Percentiles rank a stretch among this genome's conserved stretches.
Evolutionary conservation across 805 yeast genomes (phyloP).

Genomic region (Candida ulmi): DNA sequence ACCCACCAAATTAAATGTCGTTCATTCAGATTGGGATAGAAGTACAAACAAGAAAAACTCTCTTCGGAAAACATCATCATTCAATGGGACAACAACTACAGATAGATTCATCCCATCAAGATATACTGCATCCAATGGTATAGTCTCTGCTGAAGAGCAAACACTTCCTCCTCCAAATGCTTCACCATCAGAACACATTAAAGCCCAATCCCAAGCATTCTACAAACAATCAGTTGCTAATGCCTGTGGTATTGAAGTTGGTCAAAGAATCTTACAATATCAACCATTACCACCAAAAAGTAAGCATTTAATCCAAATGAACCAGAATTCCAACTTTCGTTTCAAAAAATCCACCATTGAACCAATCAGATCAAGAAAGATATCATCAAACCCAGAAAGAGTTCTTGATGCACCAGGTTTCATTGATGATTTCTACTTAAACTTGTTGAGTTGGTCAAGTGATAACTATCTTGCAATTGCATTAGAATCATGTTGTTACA

Average conservation of each 20-base stretch:
- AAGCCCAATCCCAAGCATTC: constrained; percentile 36
- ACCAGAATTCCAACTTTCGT: constrained; percentile 16
- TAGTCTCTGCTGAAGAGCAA: constrained; percentile 34
- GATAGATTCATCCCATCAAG: constrained; percentile 63
- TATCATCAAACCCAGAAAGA: constrained; percentile 86
- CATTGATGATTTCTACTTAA: constrained; percentile 86
- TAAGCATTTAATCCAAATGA: constrained; percentile 19
- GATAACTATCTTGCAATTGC: constrained; percentile 85
- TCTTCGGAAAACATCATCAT: constrained; percentile 19
- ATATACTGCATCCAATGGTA: constrained; percentile 42
- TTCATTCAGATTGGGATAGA: constrained; percentile 32
- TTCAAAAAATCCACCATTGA: constrained; percentile 39
- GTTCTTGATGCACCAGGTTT: constrained; percentile 96
- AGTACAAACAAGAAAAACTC: constrained; percentile 13
- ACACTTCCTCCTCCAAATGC: constrained; percentile 39
- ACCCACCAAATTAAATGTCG: constrained; percentile 42
- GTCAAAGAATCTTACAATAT: constrained; percentile 78
- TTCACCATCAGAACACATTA: constrained; percentile 37
- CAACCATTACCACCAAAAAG: constrained; percentile 76
- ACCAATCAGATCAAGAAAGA: constrained; percentile 63
- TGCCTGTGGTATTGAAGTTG: constrained; percentile 86
- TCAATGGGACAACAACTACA: constrained; percentile 25
- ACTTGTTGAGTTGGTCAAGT: constrained; percentile 81
- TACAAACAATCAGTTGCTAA: constrained; percentile 84
- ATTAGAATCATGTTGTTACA: constrained; percentile 72